These are phyloP conservation scores for Penicillium samsonianum DNA, from an alignment of 495 filamentous ascomycete species.

Conservation along the genomic window DNA sequence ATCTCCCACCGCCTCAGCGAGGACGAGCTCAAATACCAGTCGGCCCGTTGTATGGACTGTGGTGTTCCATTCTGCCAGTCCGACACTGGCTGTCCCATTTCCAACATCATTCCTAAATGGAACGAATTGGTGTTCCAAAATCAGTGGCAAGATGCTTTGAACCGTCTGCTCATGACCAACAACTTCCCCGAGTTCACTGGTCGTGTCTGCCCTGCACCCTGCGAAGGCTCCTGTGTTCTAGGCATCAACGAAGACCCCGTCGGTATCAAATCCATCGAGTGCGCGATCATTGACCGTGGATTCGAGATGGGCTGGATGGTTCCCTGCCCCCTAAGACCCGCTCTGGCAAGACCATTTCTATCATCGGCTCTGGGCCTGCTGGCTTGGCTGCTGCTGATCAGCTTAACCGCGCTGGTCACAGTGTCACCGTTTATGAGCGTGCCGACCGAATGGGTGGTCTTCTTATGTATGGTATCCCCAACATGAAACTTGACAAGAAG, in stretches of 20 bases:
- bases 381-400: conserved; percentile 94
- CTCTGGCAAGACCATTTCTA: conserved; percentile 85
- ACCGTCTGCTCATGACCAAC: conserved; percentile 96
- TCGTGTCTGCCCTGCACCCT: conserved; percentile 96
- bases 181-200: conserved; percentile 99
- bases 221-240: conserved; percentile 95
- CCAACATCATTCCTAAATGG: conserved; percentile 99
- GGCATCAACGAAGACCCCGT: conserved; percentile 98
- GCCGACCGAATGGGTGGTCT: conserved; percentile 91
- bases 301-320: conserved; percentile 99
- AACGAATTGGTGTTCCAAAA: conserved; percentile 92
- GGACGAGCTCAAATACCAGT: conserved; percentile 98
- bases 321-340: conserved; percentile 77
- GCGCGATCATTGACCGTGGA: conserved; percentile 97
- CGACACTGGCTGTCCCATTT: conserved; percentile 95
- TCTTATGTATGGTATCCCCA: conserved; percentile 98
- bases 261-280: conserved; percentile 99
- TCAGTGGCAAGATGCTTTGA: conserved; percentile 94
- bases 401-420: conserved; percentile 91
- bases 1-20: conserved; percentile 86
- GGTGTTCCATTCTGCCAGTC: conserved; percentile 99
- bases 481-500: conserved; percentile 99
- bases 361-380: conserved; percentile 93
- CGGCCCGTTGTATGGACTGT: conserved; percentile 99
- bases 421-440: conserved; percentile 93